Percentiles rank a stretch among this genome's conserved stretches.
These are phyloP conservation scores for Lentinula edodes DNA, from an alignment of 768 basidiomycete genomes.

Conservation along the genomic window DNA sequence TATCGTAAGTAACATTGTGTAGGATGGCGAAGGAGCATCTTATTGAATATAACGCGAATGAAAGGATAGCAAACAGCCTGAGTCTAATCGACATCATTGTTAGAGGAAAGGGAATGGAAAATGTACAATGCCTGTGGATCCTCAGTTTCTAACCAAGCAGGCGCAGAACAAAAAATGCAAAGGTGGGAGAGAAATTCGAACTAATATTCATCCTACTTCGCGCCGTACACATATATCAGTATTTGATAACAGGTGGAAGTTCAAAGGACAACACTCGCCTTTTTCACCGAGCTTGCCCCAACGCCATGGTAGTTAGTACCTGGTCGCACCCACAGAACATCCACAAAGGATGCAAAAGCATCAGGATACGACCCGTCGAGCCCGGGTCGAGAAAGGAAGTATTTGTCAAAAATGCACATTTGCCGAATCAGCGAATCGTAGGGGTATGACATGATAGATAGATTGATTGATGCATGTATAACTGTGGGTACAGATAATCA, in stretches of 20 bases:
- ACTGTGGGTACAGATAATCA: not conserved
- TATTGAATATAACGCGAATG: not conserved
- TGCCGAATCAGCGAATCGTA: not conserved
- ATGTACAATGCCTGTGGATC: not conserved
- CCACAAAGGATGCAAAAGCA: too few species aligned
- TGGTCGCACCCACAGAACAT: too few species aligned
- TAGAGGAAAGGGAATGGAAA: not conserved
- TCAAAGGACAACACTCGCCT: not conserved
- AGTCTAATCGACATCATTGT: not conserved
- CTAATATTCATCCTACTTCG: not conserved
- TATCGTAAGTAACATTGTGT: not conserved
- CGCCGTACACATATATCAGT: not conserved
- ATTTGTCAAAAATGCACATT: too few species aligned
- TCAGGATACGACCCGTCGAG: too few species aligned
- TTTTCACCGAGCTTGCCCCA: not conserved
- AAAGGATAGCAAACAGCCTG: not conserved
- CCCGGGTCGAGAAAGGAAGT: too few species aligned
- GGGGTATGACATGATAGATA: not conserved
- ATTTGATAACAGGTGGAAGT: not conserved
- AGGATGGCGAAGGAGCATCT: not conserved
- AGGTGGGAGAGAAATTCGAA: not conserved
- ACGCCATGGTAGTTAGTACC: not conserved
- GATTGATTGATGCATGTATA: not conserved
- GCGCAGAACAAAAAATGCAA: not conserved
- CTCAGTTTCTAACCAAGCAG: not conserved